Base-by-base conservation (phyloP, 352 stramenopile species). In the Globisporangium takayamanum region DNA sequence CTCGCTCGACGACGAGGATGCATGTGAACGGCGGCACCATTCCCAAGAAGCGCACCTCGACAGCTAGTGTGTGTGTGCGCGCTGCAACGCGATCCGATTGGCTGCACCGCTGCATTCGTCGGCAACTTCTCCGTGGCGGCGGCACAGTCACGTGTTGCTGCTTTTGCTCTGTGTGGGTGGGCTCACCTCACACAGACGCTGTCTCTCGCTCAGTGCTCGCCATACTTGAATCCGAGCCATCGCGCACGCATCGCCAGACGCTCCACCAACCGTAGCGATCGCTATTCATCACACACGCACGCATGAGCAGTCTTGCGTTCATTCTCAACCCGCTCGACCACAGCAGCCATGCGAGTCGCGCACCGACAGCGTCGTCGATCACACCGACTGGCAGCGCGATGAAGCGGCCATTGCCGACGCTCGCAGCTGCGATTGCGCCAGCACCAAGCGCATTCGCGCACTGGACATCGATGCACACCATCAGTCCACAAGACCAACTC, bases 261-360 rank as follows among this genome's bases (percentile, higher is more conserved):
- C 7, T 2, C 33, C 6, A 51, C 46, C 20, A 51, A 20, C 46
- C 8, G 33, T 1, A 39, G 33, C 5, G 33, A 39, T 39, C 33
- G 45, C 45, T 22, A 30, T 28, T 50, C 45, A n/a, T 2, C 44
- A 16, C 41, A 52, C 20, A 59, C 25, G 25, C 30, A 7, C 14
- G n/a, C 30, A 66, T 62, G 60, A 56, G 47, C n/a, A 61, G 55
- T 16, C 54, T 66, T 47, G 60, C 60, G 47, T 66, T 66, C 54
- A 66, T 66, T 16, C 49, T 66, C 47, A 66, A 66, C 41, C 60
- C 60, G 22, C 53, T 62, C 15, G 58, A 66, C 12, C 54, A 28
- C 36, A 49, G 37, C n/a, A 20, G 41, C 25, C 15, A 22, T 11
- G 41, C 50, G 5, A 15, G 18, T 30, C 3, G 12, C 42, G 12